These are phyloP conservation scores for Pleoardoris graminearum DNA, from an alignment of 2,329 filamentous ascomycete species.

Conservation along the genomic window DNA sequence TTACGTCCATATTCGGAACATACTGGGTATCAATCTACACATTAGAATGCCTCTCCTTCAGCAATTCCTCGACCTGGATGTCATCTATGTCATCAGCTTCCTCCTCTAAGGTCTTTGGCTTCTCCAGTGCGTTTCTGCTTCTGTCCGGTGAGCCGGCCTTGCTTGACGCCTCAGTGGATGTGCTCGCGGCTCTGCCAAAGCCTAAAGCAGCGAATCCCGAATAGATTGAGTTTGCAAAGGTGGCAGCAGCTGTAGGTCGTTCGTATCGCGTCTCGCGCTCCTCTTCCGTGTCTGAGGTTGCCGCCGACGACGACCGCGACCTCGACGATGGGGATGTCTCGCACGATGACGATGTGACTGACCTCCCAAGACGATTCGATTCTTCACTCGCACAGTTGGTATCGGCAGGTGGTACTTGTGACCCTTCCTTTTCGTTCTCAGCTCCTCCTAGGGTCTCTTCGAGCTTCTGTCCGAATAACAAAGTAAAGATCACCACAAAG, in stretches of 20 bases:
- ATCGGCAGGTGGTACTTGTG: background rate
- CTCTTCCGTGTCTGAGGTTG: slow-evolving; percentile 9
- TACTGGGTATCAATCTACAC: slow-evolving; percentile 2
- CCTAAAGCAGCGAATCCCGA: slow-evolving; percentile 34
- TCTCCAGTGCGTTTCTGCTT: background rate
- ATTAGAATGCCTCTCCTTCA: slow-evolving; percentile 13
- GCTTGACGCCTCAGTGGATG: slow-evolving; percentile 21
- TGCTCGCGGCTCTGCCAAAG: slow-evolving; percentile 41
- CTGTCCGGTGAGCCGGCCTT: slow-evolving; percentile 10
- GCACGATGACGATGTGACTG: slow-evolving; percentile 13
- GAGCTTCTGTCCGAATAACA: slow-evolving; percentile 51
- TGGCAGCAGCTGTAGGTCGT: slow-evolving; percentile 16
- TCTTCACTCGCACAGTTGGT: background rate
- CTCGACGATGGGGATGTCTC: slow-evolving; percentile 17
- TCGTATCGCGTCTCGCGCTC: slow-evolving; percentile 14
- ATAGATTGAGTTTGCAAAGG: slow-evolving; percentile 32
- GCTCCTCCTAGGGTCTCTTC: slow-evolving; percentile 37
- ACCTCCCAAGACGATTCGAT: background rate
- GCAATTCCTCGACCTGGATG: slow-evolving; percentile 25
- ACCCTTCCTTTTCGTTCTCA: slow-evolving; percentile 9
- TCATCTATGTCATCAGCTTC: slow-evolving; percentile 32
- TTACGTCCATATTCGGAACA: no score
- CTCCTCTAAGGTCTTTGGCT: slow-evolving; percentile 17
- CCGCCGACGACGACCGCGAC: slow-evolving; percentile 13
- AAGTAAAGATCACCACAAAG: slow-evolving; percentile 51